These are phyloP conservation scores for Echites panduratus DNA, from an alignment of 257 asterid genomes.

Conservation along the genomic window DNA sequence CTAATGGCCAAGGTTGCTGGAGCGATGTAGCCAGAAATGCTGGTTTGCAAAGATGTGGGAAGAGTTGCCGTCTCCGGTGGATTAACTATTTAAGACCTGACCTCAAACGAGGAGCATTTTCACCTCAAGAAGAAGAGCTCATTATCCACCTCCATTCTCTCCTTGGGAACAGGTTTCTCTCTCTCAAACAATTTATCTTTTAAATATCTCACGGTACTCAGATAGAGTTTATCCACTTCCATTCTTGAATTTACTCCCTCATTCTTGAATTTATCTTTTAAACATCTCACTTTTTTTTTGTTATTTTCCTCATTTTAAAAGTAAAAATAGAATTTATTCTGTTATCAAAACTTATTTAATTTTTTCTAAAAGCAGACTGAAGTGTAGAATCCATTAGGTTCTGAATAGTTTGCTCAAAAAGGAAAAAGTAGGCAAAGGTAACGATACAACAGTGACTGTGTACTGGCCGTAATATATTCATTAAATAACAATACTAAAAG, in stretches of 20 bases:
- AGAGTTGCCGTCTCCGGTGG: constrained; percentile 60
- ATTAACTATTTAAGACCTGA: constrained; percentile 57
- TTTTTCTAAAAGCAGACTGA: neutral
- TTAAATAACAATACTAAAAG: neutral
- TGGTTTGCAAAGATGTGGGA: constrained; percentile 53
- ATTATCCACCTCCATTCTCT: constrained; percentile 55
- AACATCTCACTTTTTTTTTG: too few species aligned
- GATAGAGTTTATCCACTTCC: too few species aligned
- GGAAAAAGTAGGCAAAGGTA: neutral
- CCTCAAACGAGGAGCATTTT: constrained; percentile 57
- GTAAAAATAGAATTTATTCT: neutral
- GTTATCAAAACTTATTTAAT: neutral
- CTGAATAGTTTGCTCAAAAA: neutral
- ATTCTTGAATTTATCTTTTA: too few species aligned
- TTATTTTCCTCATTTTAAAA: neutral
- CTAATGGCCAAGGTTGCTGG: constrained; percentile 64
- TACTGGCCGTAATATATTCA: neutral
- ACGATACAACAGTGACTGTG: neutral
- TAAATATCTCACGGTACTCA: too few species aligned
- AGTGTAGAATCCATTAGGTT: neutral
- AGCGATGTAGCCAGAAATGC: constrained; percentile 58
- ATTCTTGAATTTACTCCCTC: too few species aligned
- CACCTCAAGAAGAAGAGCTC: constrained; percentile 53
- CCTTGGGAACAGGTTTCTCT: constrained; percentile 50
- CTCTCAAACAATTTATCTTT: neutral